Evolutionary conservation across 2,329 filamentous ascomycete species (phyloP), one percentile per base, ranked within the genome.

Genomic region (Colletotrichum lentis): DNA sequence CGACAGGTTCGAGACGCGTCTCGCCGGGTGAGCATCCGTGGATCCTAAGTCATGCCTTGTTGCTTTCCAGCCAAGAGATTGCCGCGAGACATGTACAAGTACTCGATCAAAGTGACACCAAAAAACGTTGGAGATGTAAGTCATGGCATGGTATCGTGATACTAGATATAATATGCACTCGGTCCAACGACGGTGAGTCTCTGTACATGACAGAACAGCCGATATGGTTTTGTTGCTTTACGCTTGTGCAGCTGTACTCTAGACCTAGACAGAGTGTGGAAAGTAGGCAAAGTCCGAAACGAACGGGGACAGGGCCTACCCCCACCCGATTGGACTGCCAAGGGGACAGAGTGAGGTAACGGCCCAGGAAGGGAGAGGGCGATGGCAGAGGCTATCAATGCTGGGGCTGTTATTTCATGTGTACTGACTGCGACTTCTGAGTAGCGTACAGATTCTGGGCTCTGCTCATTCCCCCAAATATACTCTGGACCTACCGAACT

Each of bases 1-100:
- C 37, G 35, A 56, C 57, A 64, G 49, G 62, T 69, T 69, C 63
- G 67, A 67, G 63, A 69, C 63, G 67, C 63, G 57, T 67, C 67
- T 69, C 57, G 67, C 64, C 52, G 63, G 62, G 22, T 20, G 16
- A 8, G 57, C 62, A 52, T 27, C 20, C 24, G 44, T 43, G 27
- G 27, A 31, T 31, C 27, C 7, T 31, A 31, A 49, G 62, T 54
- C 44, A 67, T 69, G 57, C 63, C 57, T 67, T 63, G 44, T 64
- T 50, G 55, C 43, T 61, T 22, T 55, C 49, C 43, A 44, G 37
- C 24, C 46, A 58, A 43, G 47, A 39, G 44, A 67, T 53, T 35
- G 43, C 47, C 63, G 44, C 56, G 62, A 68, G 55, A 60, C 65
- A 65, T 24, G 55, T 37, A 60, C 65, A 65, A 20, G 55, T 37